Base-by-base conservation (phyloP, 352 stramenopile species). In the Pythium folliculosum region DNA sequence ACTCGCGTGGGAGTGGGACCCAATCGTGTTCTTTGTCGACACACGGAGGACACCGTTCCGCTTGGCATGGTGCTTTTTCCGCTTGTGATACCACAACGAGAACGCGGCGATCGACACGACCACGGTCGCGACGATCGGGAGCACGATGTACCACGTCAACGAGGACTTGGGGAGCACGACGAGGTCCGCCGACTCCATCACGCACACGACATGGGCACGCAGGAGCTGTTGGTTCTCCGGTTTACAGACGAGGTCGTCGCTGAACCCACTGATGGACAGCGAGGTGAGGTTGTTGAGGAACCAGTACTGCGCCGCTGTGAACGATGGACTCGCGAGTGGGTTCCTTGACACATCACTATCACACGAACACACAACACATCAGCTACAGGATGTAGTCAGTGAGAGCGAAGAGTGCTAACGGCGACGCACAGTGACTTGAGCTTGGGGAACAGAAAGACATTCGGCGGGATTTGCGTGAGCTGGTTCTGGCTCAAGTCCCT, bases 401-500 rank as follows among this genome's bases (percentile, higher is more conserved):
- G 27, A 32, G 27, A 32, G 27, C 9, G 14, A 12, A 7, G n/a
- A n/a, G 9, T 47, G 40, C 17, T 16, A 21, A 8, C 1, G 17
- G 40, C 17, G 40, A 47, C 22, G 22, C 55, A 67, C 61, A 71
- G 49, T 27, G 47, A 55, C 25, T 61, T 45, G 25, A 71, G 57
- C 4, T 71, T 71, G 14, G 47, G 27, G 16, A 56, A 58, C 17
- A 53, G 16, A 22, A 57, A 62, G 7, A 71, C 16, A 10, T 19
- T 58, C 4, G 7, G 10, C 5, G 64, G 64, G 17, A 71, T 67
- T n/a, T 55, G 50, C 3, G 21, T 21, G 6, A 71, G 40, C 7
- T 55, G 23, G 25, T 71, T 71, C 8, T 44, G n/a, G 40, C 50
- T 59, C 35, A 71, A 22, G 44, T 71, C 64, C 2, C 61, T 67